Base-by-base conservation (phyloP, 768 basidiomycete genomes). In the Tephrocybe sp. region DNA sequence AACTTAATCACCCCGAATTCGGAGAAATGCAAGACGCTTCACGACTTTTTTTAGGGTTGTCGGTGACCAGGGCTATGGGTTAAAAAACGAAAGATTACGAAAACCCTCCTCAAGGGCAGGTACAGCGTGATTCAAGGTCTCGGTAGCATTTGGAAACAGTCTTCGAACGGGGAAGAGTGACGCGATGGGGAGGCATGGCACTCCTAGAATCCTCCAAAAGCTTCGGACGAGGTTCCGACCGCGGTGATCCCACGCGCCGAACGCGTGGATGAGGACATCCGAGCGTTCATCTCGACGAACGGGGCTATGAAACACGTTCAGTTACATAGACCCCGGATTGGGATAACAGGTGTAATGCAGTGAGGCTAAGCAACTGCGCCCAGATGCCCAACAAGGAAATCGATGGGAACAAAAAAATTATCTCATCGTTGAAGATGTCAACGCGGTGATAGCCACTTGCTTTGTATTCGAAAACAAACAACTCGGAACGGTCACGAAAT, bases 401-500 rank as follows among this genome's bases (percentile, higher is more conserved):
- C n/a, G n/a, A 50, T 46, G 53, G 28, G 44, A 58, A 55, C 45
- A 46, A 42, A 46, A 45, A 34, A 21, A 51, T 56, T 57, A 65
- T 64, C 59, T 63, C 64, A 65, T 65, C 62, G n/a, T 44, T 26
- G 46, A 37, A 36, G 32, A 25, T 50, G 48, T 17, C 32, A 50
- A 33, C 30, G 18, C 59, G 59, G 54, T 50, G 53, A 58, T 63
- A 61, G 57, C 63, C 57, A 53, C 15, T 36, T 36, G 34, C 8
- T 36, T 36, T 36, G 34, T 36, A 4, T 11, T 11, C 28, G 11
- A 5, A 5, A 11, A 30, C 28, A 30, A 30, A 30, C 28, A 30
- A n/a, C n/a, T n/a, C n/a, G n/a, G n/a, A n/a, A n/a, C n/a, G n/a
- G n/a, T n/a, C n/a, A n/a, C n/a, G n/a, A n/a, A n/a, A n/a, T n/a